Evolutionary conservation across 805 yeast species (phyloP).

Genomic region (Brettanomyces bruxellensis): DNA sequence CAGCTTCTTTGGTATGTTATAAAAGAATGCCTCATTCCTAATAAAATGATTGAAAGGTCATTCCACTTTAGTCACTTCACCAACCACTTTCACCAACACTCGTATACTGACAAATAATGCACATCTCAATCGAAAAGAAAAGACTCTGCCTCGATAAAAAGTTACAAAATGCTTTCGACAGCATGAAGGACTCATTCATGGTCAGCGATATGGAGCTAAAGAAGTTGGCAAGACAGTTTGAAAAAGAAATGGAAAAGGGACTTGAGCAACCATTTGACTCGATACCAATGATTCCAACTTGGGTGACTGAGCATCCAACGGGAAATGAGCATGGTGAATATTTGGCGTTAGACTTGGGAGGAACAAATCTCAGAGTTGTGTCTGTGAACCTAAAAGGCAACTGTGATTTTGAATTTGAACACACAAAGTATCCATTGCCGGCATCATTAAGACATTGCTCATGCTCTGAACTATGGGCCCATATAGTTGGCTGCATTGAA

Average conservation of each 20-base stretch:
- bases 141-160: not conserved
- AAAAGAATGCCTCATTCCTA: not conserved
- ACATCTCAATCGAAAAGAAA: not conserved
- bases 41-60: not conserved
- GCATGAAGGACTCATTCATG: slow-evolving; percentile 52
- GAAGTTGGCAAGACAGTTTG: slow-evolving; percentile 66
- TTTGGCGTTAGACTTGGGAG: slow-evolving; percentile 94
- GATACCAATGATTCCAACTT: slow-evolving; percentile 95
- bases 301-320: slow-evolving; percentile 92
- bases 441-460: slow-evolving; percentile 67
- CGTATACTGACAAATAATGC: not conserved
- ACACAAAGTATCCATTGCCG: slow-evolving; percentile 80
- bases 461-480: slow-evolving; percentile 70
- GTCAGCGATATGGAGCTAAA: slow-evolving; percentile 53
- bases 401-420: slow-evolving; percentile 75
- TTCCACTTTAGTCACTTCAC: no score
- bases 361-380: slow-evolving; percentile 92
- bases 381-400: slow-evolving; percentile 77
- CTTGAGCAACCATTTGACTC: slow-evolving; percentile 67
- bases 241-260: slow-evolving; percentile 74
- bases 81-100: no score
- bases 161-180: slow-evolving; percentile 27
- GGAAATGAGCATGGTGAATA: slow-evolving; percentile 87
- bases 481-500: slow-evolving; percentile 75
- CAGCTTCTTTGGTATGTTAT: not conserved